Conservation (phyloP, 768 basidiomycete species). For the Clathrus columnatus region DNA sequence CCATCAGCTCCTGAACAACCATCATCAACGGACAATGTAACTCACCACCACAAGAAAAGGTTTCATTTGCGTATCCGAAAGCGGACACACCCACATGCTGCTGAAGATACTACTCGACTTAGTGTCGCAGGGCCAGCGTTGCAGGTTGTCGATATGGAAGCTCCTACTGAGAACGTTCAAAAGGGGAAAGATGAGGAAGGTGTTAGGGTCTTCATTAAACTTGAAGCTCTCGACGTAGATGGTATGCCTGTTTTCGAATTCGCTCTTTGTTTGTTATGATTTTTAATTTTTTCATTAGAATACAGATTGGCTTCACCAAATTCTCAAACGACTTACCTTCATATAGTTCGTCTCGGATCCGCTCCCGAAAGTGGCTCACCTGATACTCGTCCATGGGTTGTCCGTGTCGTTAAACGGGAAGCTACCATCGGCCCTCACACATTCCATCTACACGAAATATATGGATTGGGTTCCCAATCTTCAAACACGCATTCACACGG, state of each 20-base stretch:
- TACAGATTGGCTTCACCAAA: constrained; percentile 52
- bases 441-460: constrained; percentile 94
- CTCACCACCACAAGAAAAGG: constrained; percentile 35
- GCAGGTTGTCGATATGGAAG: constrained; percentile 66
- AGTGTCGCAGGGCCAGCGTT: constrained; percentile 65
- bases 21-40: constrained; percentile 3
- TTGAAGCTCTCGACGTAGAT: constrained; percentile 74
- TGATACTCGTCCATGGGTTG: constrained; percentile 76
- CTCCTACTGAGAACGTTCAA: constrained; percentile 22
- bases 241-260: constrained; percentile 32
- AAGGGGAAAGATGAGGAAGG: constrained; percentile 49
- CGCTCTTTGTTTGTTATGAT: background rate
- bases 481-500: constrained; percentile 23
- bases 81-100: constrained; percentile 35
- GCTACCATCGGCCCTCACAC: constrained; percentile 91
- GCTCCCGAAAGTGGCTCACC: constrained; percentile 29
- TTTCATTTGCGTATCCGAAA: constrained; percentile 69
- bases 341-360: constrained; percentile 64
- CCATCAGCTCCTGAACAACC: constrained; percentile 9
- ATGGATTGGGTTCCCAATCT: constrained; percentile 63
- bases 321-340: constrained; percentile 83
- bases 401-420: constrained; percentile 88
- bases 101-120: constrained; percentile 7
- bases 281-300: constrained; percentile 16
- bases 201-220: constrained; percentile 66